Base-by-base conservation (phyloP, 164 flowering plant species). In the Sextonia rubra region DNA sequence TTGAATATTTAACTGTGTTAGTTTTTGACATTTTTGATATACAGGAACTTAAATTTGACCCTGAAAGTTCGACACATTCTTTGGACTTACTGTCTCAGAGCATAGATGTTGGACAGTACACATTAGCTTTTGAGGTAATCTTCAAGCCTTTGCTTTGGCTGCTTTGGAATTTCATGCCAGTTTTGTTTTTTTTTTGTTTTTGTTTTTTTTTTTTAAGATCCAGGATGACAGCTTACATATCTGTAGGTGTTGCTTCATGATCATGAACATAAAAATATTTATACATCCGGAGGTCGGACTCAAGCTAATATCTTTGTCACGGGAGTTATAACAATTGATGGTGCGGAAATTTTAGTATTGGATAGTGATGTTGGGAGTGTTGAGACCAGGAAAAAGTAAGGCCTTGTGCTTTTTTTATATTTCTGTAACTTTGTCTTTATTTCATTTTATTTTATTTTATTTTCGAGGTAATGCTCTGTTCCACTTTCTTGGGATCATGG, bases 321-420 rank as follows among this genome's bases (percentile, higher is more conserved):
- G 3, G 98, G 99, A 74, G 77, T 80, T 37, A 75, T 93, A 32
- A 82, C 85, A 60, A 74, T 91, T 80, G 88, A 84, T 15, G 79
- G 69, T 80, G 88, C 95, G 18, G 92, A 89, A 77, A 82, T 93
- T 79, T 81, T 87, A 29, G 78, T 93, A 22, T 85, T 95, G 77
- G 97, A 95, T 78, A 90, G 89, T 84, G 99, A 95, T 76, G 84
- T 84, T 74, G 95, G 89, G 60, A 90, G 83, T 64, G 52, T 86
- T 47, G 99, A 90, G 80, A 76, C 90, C 63, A 80, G 82, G 75
- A 82, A 91, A 64, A 87, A 79, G 98, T 91, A 85, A 66, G 85
- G 68, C 20, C 64, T 69, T 64, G 58, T 12, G 15, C 61, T 69
- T 24, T 11, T 24, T 12, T 63, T 49, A 37, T 23, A 18, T 68